Base-by-base conservation (phyloP, 2,329 filamentous ascomycete genomes). In the Colletotrichum somersetense region DNA sequence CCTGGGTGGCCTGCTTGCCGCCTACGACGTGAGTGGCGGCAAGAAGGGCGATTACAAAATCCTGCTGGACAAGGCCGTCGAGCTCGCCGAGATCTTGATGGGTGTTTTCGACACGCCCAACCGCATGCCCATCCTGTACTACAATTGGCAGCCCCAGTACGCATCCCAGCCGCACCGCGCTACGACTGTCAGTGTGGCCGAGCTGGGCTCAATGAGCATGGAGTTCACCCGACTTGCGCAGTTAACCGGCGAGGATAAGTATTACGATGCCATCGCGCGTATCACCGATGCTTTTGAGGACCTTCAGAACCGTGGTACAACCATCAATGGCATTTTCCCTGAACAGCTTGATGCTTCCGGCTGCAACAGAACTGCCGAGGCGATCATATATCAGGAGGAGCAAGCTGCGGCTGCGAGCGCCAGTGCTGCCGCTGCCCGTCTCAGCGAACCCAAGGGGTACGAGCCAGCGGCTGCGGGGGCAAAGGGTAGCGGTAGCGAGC, bases 221-320 rank as follows among this genome's bases (percentile, higher is more conserved):
- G 95, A 98, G 80, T 97, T 98, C 80, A 97, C 94, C 1, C 89
- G 94, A 20, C 86, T 98, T 56, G 93, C 95, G 11, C 95, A 98
- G 81, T 85, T 98, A 74, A 97, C 95, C 0, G 89, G 90, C 69
- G 86, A 96, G 72, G 82, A 91, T 75, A 95, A 91, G 79, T 98
- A 97, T 82, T 98, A 97, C 78, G 95, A 97, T 82, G 95, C 94
- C 20, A 87, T 97, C 73, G 93, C 94, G 61, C 91, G 95, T 72
- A 93, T 98, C 77, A 97, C 94, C 23, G 86, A 97, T 78, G 91
- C 91, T 10, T 86, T 98, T 35, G 89, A 95, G 73, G 88, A 91
- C 63, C 90, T 91, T 82, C 94, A 97, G 82, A 89, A 91, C 76
- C 83, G 84, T 3, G 88, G 86, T 6, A 95, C 92, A 0, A 86